Base-by-base conservation (phyloP, 371 early-diverging fungal genomes). In the Capniomyces stellatus region DNA sequence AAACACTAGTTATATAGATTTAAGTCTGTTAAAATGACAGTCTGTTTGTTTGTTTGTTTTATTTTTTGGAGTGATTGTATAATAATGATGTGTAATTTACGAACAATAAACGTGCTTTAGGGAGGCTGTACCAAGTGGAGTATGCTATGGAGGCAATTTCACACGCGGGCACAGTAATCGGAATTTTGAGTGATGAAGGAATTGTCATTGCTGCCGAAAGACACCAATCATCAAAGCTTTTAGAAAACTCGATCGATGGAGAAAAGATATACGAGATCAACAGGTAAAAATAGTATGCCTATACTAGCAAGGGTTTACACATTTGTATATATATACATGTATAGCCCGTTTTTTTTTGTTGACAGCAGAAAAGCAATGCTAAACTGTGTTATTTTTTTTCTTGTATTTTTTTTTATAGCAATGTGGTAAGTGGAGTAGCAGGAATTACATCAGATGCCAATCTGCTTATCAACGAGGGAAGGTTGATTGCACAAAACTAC, bases 91-190 rank as follows among this genome's bases (percentile, higher is more conserved):
- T 12, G 21, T 2, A 35, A 13, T 13, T n/a, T 29, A 59, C 25
- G 15, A n/a, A 18, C 19, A 8, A n/a, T 19, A n/a, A n/a, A 1
- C 31, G n/a, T 1, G 12, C n/a, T 58, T 25, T 70, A 92, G 99
- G 99, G 55, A 87, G 98, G 47, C 76, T 99, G 59, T 91, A 90
- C 74, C 99, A 99, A 72, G 98, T 98, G 58, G 98, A 99, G 72
- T 98, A 98, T 75, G 99, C 99, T 43, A 98, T 98, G 88, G 98
- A 99, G 68, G 97, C 97, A 51, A 95, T 99, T 64, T 87, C 89
- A 10, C 91, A 89, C 60, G 99, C 98, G 39, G 97, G 98, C 52
- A 92, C 93, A 52, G 87, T 87, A 15, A 75, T 98, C 30, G 99
- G 99, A 41, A 79, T 97, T 57, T 74, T 92, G 48, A 76, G 87